Evolutionary conservation across 352 stramenopile genomes (phyloP), one percentile per base, ranked within the genome.

Genomic region (Thraustochytrium sp.): DNA sequence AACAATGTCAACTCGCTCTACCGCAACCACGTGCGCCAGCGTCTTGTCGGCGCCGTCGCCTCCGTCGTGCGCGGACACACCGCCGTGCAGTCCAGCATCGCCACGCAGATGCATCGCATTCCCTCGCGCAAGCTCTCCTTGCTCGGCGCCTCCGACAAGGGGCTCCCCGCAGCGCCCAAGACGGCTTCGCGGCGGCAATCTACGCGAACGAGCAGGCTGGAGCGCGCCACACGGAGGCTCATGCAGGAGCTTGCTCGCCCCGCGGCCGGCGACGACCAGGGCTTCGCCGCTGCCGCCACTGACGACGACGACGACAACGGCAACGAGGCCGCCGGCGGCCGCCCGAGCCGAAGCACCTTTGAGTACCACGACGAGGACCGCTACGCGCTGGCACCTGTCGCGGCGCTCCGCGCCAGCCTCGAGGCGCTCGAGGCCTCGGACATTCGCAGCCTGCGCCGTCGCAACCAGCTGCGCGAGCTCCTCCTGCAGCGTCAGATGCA

Each of bases 401-500:
- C 8, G 16, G 68, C 68, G 8, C 48, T 80, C 13, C 44, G 2
- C 5, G 31, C 26, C 11, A 42, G 68, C 13, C 37, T 80, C 18
- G 21, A 13, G 4, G 68, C 42, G 11, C 23, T 80, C 26, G 68
- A 80, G 16, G 68, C 63, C 0, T 18, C 42, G 0, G 23, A 11
- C 13, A 64, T 80, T 26, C 21, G 9, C 18, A 80, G 68, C 31
- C 42, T 80, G 11, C 21, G n/a, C 18, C 8, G 46, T 42, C 68
- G 68, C n/a, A 80, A 72, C 42, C 18, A 72, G 34, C 68, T 80
- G 23, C 68, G 68, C 46, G 23, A 80, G 2, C 16, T 31, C 11
- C 63, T 80, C 18, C 46, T 80, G 34, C 48, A 63, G 23, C 48
- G 48, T 16, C 68, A 80, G 31, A 42, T 80, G 44, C 68, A 80